phyloP scores from a whole-genome alignment of 345 rosid genomes.

The Luvunga scandens region DNA sequence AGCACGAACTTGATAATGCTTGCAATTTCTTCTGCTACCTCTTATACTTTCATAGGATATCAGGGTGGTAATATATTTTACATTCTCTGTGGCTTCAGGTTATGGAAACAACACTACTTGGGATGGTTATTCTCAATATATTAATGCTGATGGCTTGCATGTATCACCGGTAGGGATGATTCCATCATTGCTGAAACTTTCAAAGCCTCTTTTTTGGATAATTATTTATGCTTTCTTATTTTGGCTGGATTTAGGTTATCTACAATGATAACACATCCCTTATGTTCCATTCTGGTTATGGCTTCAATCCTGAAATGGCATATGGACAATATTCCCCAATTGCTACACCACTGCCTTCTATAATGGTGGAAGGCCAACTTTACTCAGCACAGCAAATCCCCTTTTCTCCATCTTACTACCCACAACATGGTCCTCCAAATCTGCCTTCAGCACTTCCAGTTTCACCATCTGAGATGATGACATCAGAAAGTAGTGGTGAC shows the following conservation, averaged over 20 bases:
- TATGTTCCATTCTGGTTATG: conserved; percentile 50
- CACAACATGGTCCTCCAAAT: conserved; percentile 33
- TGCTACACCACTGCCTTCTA: conserved; percentile 44
- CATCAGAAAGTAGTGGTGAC: conserved; percentile 41
- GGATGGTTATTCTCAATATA: conserved; percentile 52
- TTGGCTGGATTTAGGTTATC: conserved; percentile 39
- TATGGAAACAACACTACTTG: conserved; percentile 40
- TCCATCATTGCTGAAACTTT: neutral
- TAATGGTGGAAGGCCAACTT: conserved; percentile 55
- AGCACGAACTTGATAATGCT: neutral
- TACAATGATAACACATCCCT: conserved; percentile 54
- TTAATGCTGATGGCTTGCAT: conserved; percentile 51
- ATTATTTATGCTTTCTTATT: neutral
- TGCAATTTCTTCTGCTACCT: neutral
- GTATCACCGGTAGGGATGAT: conserved; percentile 46
- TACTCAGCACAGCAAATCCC: conserved; percentile 53
- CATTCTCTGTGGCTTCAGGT: conserved; percentile 32
- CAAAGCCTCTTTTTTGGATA: neutral
- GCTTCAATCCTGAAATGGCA: conserved; percentile 49
- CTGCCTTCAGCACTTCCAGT: conserved; percentile 45
- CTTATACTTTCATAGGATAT: neutral
- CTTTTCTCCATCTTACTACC: conserved; percentile 43
- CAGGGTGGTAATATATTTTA: neutral
- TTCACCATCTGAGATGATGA: conserved; percentile 39
- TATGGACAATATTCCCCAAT: conserved; percentile 53